A percentile compares a stretch with the other conserved stretches of the same genome.
These are phyloP conservation scores for Arctium minus DNA, from an alignment of 129 eudicot genomes.

Conservation along the genomic window DNA sequence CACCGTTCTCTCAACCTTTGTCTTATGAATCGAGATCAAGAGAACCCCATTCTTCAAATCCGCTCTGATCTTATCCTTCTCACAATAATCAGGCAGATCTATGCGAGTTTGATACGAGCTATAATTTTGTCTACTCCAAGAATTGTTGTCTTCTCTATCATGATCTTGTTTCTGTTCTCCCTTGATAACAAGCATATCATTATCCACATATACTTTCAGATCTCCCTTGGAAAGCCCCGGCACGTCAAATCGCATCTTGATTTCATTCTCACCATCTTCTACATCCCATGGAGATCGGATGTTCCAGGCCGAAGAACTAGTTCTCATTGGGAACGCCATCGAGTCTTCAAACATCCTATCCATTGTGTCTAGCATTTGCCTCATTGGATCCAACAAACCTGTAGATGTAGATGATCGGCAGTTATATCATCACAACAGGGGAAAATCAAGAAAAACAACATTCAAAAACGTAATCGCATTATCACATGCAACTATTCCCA, in stretches of 20 bases:
- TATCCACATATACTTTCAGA: conserved; percentile 65
- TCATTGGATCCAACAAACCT: conserved; percentile 74
- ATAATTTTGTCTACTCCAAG: conserved; percentile 44
- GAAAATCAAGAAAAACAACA: too few relatives aligned
- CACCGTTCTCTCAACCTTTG: conserved; percentile 56
- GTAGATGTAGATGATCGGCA: not conserved
- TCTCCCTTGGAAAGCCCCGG: conserved; percentile 83
- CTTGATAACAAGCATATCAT: conserved; percentile 62
- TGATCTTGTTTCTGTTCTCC: conserved; percentile 51
- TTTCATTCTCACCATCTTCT: conserved; percentile 52
- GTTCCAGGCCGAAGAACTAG: conserved; percentile 21
- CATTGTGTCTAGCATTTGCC: conserved; percentile 69
- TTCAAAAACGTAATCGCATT: too few relatives aligned
- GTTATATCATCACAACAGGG: too few relatives aligned
- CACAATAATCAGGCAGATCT: conserved; percentile 64
- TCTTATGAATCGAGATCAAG: conserved; percentile 57
- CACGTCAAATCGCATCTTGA: conserved; percentile 77
- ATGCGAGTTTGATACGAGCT: conserved; percentile 49
- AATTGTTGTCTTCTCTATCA: conserved; percentile 9
- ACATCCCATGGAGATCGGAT: conserved; percentile 74
- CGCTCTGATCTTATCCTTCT: conserved; percentile 68
- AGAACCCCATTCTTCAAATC: conserved; percentile 85
- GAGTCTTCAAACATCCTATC: conserved; percentile 65
- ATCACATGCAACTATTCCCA: too few relatives aligned
- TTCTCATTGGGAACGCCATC: conserved; percentile 40